Evolutionary conservation across 1,139 yeast species (phyloP).

Genomic region (Pichia norvegensis): DNA sequence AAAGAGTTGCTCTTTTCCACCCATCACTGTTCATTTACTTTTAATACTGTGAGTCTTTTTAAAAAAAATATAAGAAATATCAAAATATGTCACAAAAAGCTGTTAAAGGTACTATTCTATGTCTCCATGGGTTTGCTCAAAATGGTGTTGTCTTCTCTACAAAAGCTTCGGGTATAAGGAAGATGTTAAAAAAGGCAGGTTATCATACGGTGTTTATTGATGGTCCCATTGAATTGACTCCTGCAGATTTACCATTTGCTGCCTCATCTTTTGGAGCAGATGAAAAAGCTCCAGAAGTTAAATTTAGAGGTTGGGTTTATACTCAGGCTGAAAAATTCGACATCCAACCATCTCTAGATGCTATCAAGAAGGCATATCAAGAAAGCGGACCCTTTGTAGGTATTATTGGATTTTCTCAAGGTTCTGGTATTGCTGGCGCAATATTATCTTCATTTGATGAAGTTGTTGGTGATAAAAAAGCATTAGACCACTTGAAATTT

Average conservation of each 20-base stretch:
- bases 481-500: conserved; percentile 43
- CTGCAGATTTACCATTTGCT: conserved; percentile 65
- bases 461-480: conserved; percentile 26
- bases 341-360: conserved; percentile 39
- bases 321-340: conserved; percentile 31
- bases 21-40: no score
- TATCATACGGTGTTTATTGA: conserved; percentile 70
- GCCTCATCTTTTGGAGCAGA: conserved; percentile 24
- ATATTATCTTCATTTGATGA: conserved; percentile 37
- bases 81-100: conserved; percentile 16
- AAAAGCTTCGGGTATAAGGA: conserved; percentile 73
- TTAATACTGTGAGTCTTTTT: no score
- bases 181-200: conserved; percentile 56
- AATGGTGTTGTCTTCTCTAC: conserved; percentile 68
- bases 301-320: conserved; percentile 53
- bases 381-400: conserved; percentile 85
- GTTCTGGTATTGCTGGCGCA: conserved; percentile 74
- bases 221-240: conserved; percentile 60
- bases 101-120: conserved; percentile 26
- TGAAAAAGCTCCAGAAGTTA: conserved; percentile 35
- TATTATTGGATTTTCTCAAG: conserved; percentile 85
- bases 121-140: conserved; percentile 40
- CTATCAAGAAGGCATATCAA: conserved; percentile 48
- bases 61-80: background rate
- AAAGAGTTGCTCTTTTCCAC: no score